Evolutionary conservation across 2,329 filamentous ascomycete species (phyloP).

Genomic region (Leptographium lundbergii): DNA sequence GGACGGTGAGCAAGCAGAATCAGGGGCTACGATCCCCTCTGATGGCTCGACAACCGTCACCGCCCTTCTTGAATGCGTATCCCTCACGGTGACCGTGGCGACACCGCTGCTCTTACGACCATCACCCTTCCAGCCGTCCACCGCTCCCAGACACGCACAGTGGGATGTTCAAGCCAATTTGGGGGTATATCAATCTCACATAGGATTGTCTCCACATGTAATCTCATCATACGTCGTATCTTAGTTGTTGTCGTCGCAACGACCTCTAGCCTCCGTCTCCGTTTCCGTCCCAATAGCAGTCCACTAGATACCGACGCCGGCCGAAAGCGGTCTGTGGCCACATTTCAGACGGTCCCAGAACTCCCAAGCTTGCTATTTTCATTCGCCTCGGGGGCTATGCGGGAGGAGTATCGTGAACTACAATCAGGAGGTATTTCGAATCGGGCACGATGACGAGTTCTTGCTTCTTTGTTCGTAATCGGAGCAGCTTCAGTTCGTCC

Average conservation of each 20-base stretch:
- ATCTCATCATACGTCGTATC: background rate
- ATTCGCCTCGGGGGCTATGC: conserved; percentile 28
- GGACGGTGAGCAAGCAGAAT: background rate
- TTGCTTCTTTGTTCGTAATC: conserved; percentile 71
- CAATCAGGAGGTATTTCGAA: conserved; percentile 63
- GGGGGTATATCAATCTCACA: background rate
- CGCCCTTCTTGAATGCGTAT: background rate
- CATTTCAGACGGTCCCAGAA: background rate
- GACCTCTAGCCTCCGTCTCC: background rate
- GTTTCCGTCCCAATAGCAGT: background rate
- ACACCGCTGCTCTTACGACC: background rate
- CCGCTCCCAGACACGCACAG: background rate
- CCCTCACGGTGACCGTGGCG: background rate
- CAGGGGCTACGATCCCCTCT: background rate
- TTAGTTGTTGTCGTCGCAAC: background rate
- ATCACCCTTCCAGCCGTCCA: background rate
- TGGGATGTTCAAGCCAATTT: background rate
- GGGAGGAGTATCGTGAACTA: conserved; percentile 69
- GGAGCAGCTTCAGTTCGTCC: conserved; percentile 66
- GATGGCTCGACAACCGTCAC: background rate
- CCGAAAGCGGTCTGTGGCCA: background rate
- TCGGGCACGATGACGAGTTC: conserved; percentile 78
- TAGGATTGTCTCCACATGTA: background rate
- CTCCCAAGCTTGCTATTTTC: background rate
- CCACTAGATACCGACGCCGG: background rate